phyloP scores from a whole-genome alignment of 768 basidiomycete genomes.

The Boletus reticuloceps region DNA sequence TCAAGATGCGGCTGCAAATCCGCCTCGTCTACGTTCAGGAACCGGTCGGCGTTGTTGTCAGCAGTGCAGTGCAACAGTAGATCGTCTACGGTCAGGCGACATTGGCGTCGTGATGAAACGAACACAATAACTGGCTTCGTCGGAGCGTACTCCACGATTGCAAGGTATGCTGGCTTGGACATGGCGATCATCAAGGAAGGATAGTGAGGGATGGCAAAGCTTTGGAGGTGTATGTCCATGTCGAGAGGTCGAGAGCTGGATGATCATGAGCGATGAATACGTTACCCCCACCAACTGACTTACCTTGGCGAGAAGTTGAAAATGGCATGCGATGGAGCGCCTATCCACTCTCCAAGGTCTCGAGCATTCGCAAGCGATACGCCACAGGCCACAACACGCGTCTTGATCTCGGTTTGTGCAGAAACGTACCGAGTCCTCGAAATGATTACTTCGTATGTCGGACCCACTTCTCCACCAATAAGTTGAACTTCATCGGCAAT shows the following conservation, averaged over 20 bases:
- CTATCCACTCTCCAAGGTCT: slow-evolving; percentile 98
- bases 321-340: slow-evolving; percentile 86
- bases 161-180: slow-evolving; percentile 97
- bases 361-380: slow-evolving; percentile 95
- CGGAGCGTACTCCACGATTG: slow-evolving; percentile 83
- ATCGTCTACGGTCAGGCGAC: slow-evolving; percentile 91
- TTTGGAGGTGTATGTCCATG: slow-evolving; percentile 96
- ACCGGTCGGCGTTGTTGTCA: slow-evolving; percentile 79
- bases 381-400: slow-evolving; percentile 91
- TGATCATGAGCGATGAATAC: slow-evolving; percentile 10
- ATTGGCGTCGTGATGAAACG: slow-evolving; percentile 91
- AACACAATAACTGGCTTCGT: slow-evolving; percentile 89
- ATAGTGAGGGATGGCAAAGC: slow-evolving; percentile 96
- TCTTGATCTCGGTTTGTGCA: slow-evolving; percentile 89
- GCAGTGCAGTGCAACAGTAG: slow-evolving; percentile 85
- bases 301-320: slow-evolving; percentile 97
- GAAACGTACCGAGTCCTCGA: slow-evolving; percentile 97
- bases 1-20: slow-evolving; percentile 89
- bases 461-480: slow-evolving; percentile 92
- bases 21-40: slow-evolving; percentile 82
- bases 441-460: slow-evolving; percentile 94
- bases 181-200: slow-evolving; percentile 98
- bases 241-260: slow-evolving; percentile 90
- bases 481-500: slow-evolving; percentile 96
- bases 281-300: slow-evolving; percentile 5